phyloP scores from a whole-genome alignment of 306 rosid species.

The Fragaria iinumae region DNA sequence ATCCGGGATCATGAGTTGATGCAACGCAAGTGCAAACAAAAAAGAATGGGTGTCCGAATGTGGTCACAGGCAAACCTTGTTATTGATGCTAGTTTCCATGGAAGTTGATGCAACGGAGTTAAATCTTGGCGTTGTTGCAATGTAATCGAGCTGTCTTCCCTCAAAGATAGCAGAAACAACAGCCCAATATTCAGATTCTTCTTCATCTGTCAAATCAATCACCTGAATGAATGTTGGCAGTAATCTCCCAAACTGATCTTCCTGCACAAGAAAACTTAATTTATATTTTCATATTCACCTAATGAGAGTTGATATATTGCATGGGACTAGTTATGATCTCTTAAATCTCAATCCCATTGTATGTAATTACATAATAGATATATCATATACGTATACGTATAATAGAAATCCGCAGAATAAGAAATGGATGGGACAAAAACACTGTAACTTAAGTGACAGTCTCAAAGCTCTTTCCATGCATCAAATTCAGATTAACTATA shows the following conservation, averaged over 20 bases:
- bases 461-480: background rate
- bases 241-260: constrained; percentile 92
- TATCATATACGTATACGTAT: background rate
- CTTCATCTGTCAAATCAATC: constrained; percentile 82
- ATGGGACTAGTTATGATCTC: background rate
- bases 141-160: constrained; percentile 65
- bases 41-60: background rate
- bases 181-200: constrained; percentile 82
- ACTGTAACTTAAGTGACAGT: background rate
- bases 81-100: constrained; percentile 67
- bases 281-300: background rate
- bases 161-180: constrained; percentile 81
- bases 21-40: background rate
- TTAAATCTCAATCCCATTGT: background rate
- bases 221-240: constrained; percentile 87
- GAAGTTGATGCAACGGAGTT: constrained; percentile 54
- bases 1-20: background rate
- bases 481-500: background rate
- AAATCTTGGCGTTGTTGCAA: constrained; percentile 40
- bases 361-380: background rate
- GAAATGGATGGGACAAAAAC: background rate
- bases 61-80: constrained; percentile 52
- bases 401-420: background rate
- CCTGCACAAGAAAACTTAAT: constrained; percentile 45
- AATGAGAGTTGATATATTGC: background rate